These are phyloP conservation scores for Fraxinus sp. DNA, from an alignment of 305 asterid genomes.

Conservation along the genomic window DNA sequence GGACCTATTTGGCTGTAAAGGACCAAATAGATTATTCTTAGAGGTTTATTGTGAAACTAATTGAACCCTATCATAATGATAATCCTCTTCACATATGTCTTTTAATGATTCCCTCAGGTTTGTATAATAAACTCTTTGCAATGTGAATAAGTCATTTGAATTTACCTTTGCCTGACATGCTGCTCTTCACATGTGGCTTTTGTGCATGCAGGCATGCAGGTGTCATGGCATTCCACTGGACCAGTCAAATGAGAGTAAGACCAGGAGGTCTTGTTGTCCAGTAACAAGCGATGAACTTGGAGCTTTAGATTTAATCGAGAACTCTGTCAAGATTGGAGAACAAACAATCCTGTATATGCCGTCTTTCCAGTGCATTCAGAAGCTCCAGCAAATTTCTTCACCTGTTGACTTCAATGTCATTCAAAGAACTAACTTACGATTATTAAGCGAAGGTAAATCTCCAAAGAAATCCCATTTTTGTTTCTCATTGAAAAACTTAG, in stretches of 20 bases:
- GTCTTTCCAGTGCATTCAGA: constrained; percentile 60
- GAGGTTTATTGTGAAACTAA: background rate
- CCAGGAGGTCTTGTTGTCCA: constrained; percentile 49
- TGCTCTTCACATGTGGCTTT: constrained; percentile 21
- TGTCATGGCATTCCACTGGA: constrained; percentile 83
- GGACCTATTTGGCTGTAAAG: background rate
- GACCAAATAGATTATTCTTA: background rate
- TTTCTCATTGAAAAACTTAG: background rate
- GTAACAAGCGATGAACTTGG: constrained; percentile 53
- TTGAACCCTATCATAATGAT: background rate
- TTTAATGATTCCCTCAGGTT: background rate
- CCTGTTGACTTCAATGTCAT: constrained; percentile 67
- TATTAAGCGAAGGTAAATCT: constrained; percentile 80
- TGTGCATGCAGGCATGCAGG: constrained; percentile 70
- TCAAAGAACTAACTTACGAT: constrained; percentile 68
- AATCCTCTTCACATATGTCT: background rate
- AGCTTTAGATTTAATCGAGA: constrained; percentile 56
- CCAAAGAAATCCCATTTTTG: constrained; percentile 20
- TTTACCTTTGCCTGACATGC: constrained; percentile 4
- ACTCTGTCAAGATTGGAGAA: constrained; percentile 71
- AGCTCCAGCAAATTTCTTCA: constrained; percentile 52
- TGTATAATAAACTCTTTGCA: constrained; percentile 17
- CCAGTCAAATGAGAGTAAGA: constrained; percentile 33
- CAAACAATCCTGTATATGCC: constrained; percentile 76
- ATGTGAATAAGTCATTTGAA: background rate